Conservation (phyloP, 495 filamentous ascomycete species). For the Lepidopterella palustris region DNA sequence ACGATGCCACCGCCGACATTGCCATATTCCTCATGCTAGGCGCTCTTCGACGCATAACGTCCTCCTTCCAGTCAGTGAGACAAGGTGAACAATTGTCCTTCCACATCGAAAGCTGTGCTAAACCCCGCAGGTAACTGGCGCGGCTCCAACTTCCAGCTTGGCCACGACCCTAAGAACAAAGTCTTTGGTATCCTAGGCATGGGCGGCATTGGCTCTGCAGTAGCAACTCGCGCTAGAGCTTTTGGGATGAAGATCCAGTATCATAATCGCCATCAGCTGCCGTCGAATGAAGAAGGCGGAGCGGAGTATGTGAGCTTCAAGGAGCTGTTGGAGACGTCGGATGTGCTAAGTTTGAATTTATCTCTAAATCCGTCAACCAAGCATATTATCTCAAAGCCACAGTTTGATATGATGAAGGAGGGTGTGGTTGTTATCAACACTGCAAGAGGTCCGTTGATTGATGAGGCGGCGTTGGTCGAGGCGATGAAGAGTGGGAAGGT, state of each 20-base stretch:
- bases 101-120: not conserved
- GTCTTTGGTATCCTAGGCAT: constrained; percentile 63
- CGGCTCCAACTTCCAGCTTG: constrained; percentile 31
- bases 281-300: constrained; percentile 27
- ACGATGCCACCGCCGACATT: constrained; percentile 36
- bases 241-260: constrained; percentile 41
- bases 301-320: constrained; percentile 38
- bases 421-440: constrained; percentile 37
- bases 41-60: constrained; percentile 49
- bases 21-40: constrained; percentile 38
- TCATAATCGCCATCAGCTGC: constrained; percentile 34
- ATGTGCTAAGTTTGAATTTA: constrained; percentile 36
- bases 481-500: constrained; percentile 36
- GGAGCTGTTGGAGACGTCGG: constrained; percentile 36
- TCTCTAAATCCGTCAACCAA: constrained; percentile 34
- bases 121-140: constrained; percentile 41
- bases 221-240: constrained; percentile 31
- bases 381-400: constrained; percentile 33
- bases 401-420: constrained; percentile 37
- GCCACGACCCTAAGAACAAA: constrained; percentile 40
- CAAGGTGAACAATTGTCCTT: constrained; percentile 36
- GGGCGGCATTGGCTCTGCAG: constrained; percentile 70
- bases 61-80: constrained; percentile 55
- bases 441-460: constrained; percentile 36
- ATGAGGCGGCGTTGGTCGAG: constrained; percentile 37